phyloP scores from a whole-genome alignment of 1,284 basidiomycete species.

The Trichosporon coremiiforme region DNA sequence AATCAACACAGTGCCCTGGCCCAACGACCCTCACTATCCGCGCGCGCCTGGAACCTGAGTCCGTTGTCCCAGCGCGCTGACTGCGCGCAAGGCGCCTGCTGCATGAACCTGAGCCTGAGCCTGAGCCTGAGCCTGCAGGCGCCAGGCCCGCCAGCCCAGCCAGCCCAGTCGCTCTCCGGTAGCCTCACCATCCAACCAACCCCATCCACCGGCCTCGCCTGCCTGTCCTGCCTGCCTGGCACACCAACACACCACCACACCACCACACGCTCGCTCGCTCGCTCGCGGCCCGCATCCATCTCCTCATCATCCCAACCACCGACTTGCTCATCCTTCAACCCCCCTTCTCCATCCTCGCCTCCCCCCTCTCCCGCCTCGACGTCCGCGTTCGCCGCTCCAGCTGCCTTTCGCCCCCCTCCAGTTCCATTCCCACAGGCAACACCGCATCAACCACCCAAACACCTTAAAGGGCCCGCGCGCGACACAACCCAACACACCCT shows the following conservation, averaged over 20 bases:
- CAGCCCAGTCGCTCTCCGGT: too few relatives aligned
- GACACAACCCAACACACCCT: constrained; percentile 11
- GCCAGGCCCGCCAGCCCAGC: too few relatives aligned
- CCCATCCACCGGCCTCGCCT: neutral
- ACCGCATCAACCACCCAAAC: constrained; percentile 14
- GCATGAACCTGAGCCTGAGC: constrained; percentile 7
- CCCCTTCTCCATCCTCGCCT: neutral
- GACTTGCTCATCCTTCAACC: neutral
- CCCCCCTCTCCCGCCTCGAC: neutral
- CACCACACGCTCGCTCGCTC: too few relatives aligned
- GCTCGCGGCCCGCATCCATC: constrained; percentile 3
- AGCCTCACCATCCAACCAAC: neutral
- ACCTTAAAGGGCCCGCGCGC: constrained; percentile 19
- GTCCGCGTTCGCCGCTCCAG: neutral
- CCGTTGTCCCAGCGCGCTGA: too few relatives aligned
- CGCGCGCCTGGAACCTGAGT: constrained; percentile 2
- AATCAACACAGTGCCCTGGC: neutral
- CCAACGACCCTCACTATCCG: constrained; percentile 16
- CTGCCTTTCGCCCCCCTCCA: neutral
- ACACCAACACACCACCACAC: neutral
- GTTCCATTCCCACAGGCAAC: constrained; percentile 18
- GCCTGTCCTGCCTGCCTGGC: neutral
- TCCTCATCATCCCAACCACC: neutral
- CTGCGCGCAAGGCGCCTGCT: neutral
- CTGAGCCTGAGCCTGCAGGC: neutral